Evolutionary conservation across 2,329 filamentous ascomycete genomes (phyloP).

Genomic region (Sodiomyces alkalinus): DNA sequence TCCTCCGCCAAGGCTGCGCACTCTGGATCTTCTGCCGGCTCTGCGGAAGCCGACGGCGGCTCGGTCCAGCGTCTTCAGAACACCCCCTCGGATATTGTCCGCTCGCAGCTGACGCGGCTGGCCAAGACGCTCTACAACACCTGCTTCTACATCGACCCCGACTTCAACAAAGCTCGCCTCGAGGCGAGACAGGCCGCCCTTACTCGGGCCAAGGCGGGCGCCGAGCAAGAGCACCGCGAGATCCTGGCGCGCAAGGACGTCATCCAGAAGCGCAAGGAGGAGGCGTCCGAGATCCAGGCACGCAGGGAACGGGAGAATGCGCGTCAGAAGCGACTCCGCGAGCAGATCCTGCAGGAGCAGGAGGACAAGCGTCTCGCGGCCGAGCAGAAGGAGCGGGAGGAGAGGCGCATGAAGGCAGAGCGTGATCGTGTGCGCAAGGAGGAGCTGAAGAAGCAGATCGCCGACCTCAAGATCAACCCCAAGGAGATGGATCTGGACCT

Average conservation of each 20-base stretch:
- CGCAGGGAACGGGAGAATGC: conserved; percentile 88
- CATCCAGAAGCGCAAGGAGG: conserved; percentile 95
- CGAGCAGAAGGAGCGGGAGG: conserved; percentile 83
- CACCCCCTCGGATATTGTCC: conserved; percentile 94
- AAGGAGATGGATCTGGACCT: conserved; percentile 64
- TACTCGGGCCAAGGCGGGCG: conserved; percentile 67
- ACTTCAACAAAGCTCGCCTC: conserved; percentile 67
- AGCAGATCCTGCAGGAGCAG: conserved; percentile 77
- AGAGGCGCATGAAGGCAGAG: conserved; percentile 72
- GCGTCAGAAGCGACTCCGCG: conserved; percentile 69
- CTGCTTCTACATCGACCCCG: conserved; percentile 88
- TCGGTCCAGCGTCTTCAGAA: conserved; percentile 91
- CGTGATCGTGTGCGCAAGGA: conserved; percentile 80
- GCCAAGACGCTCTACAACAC: conserved; percentile 85
- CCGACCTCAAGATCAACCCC: conserved; percentile 77
- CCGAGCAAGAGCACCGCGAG: conserved; percentile 81
- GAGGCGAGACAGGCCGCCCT: conserved; percentile 69
- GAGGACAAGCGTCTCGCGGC: conserved; percentile 81
- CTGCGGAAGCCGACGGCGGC: conserved; percentile 70
- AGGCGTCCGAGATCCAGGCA: conserved; percentile 76
- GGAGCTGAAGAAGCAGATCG: conserved; percentile 84
- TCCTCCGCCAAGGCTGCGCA: conserved; percentile 89
- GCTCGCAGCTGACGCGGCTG: conserved; percentile 82
- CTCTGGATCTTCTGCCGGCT: conserved; percentile 68
- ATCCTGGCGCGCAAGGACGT: conserved; percentile 74